Percentiles rank a stretch among this genome's conserved stretches.
Evolutionary conservation across 371 early-diverging fungal genomes (phyloP).

Genomic region (Funneliformis caledonium): DNA sequence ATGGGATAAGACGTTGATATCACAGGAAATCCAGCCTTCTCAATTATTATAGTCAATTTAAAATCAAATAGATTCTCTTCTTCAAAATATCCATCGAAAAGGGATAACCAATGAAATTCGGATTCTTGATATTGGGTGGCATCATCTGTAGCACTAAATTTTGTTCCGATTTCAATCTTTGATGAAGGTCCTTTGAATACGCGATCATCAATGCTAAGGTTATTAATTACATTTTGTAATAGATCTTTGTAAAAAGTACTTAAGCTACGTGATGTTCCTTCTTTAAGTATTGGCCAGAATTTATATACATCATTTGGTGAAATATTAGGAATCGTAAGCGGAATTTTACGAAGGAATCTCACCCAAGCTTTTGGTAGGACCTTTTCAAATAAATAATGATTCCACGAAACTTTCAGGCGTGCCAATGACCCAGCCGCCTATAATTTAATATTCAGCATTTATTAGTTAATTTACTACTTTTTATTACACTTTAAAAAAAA

Average conservation of each 20-base stretch:
- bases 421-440: slow-evolving; percentile 32
- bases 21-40: neutral
- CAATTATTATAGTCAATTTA: neutral
- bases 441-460: neutral
- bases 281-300: slow-evolving; percentile 38
- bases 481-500: neutral
- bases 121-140: neutral
- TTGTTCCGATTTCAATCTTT: neutral
- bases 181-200: slow-evolving; percentile 3
- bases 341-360: slow-evolving; percentile 40
- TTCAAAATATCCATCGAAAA: neutral
- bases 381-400: slow-evolving; percentile 43
- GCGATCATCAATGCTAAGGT: neutral
- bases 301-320: slow-evolving; percentile 31
- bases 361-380: slow-evolving; percentile 44
- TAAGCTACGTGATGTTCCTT: neutral
- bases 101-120: neutral
- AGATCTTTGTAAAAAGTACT: neutral
- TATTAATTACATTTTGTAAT: neutral
- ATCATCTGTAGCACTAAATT: neutral
- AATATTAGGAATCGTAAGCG: neutral
- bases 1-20: neutral
- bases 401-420: slow-evolving; percentile 46
- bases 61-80: neutral
- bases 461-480: neutral